Conservation (phyloP, 306 rosid species). For the Sechiopsis laciniata region DNA sequence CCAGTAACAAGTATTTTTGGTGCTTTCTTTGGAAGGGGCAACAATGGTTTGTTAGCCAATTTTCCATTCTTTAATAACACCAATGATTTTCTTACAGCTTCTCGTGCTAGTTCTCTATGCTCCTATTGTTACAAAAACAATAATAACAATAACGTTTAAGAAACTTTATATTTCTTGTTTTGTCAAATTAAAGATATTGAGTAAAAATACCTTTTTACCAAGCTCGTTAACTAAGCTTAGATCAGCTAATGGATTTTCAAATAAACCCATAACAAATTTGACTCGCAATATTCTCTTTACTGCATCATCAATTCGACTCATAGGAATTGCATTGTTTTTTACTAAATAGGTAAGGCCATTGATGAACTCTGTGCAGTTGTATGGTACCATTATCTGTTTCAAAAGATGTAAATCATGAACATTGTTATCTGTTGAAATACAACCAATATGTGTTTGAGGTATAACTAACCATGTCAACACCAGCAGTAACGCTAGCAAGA, state of each 20-base stretch:
- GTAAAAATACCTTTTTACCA: constrained; percentile 25
- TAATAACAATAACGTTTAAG: too few relatives aligned
- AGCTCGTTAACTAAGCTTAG: constrained; percentile 24
- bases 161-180: neutral
- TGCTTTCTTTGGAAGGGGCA: too few relatives aligned
- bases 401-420: neutral
- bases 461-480: constrained; percentile 17
- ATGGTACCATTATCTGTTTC: constrained; percentile 30
- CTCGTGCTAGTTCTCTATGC: too few relatives aligned
- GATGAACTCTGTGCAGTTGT: constrained; percentile 28
- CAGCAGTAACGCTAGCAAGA: constrained; percentile 20
- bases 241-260: constrained; percentile 32
- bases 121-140: too few relatives aligned
- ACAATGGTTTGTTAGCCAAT: too few relatives aligned
- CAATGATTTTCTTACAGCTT: too few relatives aligned
- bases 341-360: constrained; percentile 23
- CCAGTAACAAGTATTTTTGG: too few relatives aligned
- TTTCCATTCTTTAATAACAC: too few relatives aligned
- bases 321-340: constrained; percentile 19
- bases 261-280: constrained; percentile 30
- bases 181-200: neutral
- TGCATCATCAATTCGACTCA: constrained; percentile 33
- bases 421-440: neutral
- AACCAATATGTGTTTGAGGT: too few relatives aligned
- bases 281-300: constrained; percentile 34